Percentiles rank a stretch among this genome's conserved stretches.
phyloP scores from a whole-genome alignment of 495 filamentous ascomycete species.

The Letharia lupina region DNA sequence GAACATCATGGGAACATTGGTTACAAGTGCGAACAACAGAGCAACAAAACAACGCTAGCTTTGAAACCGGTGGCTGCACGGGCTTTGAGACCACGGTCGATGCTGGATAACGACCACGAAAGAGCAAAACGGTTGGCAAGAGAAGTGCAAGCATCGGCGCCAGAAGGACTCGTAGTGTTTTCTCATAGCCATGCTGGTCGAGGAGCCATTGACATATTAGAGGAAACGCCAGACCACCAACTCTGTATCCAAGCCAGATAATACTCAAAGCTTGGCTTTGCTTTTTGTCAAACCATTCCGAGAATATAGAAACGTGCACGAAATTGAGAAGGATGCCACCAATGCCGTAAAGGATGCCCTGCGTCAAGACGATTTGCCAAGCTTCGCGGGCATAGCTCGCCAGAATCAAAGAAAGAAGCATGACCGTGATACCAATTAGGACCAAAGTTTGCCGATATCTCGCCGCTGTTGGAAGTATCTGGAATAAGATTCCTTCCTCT shows the following conservation, averaged over 20 bases:
- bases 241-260: conserved; percentile 21
- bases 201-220: conserved; percentile 21
- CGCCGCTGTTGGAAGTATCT: conserved; percentile 19
- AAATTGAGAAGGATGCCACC: conserved; percentile 23
- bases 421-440: conserved; percentile 14
- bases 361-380: conserved; percentile 21
- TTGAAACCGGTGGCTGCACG: conserved; percentile 15
- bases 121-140: conserved; percentile 16
- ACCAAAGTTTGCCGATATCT: conserved; percentile 18
- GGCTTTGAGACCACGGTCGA: conserved; percentile 14
- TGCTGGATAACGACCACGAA: conserved; percentile 19
- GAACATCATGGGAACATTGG: conserved; percentile 23
- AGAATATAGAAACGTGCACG: conserved; percentile 22
- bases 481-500: conserved; percentile 19
- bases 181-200: conserved; percentile 18
- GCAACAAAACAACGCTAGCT: conserved; percentile 13
- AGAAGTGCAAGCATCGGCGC: conserved; percentile 20
- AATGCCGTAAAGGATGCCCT: conserved; percentile 19
- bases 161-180: conserved; percentile 18
- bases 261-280: conserved; percentile 18
- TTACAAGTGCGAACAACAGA: conserved; percentile 15
- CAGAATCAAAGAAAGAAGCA: conserved; percentile 17
- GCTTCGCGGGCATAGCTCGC: conserved; percentile 17
- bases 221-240: conserved; percentile 18
- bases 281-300: conserved; percentile 22